phyloP scores from a whole-genome alignment of 768 basidiomycete genomes.

The Lactarius pseudohatsudake region DNA sequence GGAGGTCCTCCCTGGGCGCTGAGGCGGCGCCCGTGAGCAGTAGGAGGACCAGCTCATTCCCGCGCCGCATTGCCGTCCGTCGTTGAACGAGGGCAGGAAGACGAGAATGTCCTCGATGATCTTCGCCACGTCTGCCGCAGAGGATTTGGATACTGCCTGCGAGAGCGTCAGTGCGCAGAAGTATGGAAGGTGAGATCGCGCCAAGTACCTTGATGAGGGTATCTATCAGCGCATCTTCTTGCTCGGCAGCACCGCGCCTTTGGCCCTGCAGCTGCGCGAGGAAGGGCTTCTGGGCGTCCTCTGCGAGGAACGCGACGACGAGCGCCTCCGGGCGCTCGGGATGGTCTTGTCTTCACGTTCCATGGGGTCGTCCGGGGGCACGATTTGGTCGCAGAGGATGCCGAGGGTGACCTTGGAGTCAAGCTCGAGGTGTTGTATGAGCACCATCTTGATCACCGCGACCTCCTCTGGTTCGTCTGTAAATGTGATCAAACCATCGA shows the following conservation, averaged over 20 bases:
- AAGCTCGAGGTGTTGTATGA: slow-evolving; percentile 62
- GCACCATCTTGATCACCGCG: slow-evolving; percentile 56
- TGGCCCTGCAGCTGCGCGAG: slow-evolving; percentile 45
- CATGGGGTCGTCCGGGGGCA: slow-evolving; percentile 47
- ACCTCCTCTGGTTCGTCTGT: slow-evolving; percentile 66
- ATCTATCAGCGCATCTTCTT: slow-evolving; percentile 48
- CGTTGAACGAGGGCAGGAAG: slow-evolving; percentile 45
- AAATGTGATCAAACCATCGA: no score
- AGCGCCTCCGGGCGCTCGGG: slow-evolving; percentile 50
- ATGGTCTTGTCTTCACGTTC: slow-evolving; percentile 62
- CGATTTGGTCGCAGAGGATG: slow-evolving; percentile 68
- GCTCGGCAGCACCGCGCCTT: slow-evolving; percentile 43
- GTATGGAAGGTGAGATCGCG: neutral
- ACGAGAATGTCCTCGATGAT: no score
- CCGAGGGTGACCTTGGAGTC: slow-evolving; percentile 60
- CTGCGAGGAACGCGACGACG: slow-evolving; percentile 58
- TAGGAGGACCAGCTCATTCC: slow-evolving; percentile 42
- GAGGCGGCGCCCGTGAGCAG: slow-evolving; percentile 41
- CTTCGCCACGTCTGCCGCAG: slow-evolving; percentile 41
- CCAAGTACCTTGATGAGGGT: slow-evolving; percentile 49
- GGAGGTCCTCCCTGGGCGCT: slow-evolving; percentile 37
- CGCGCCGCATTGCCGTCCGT: slow-evolving; percentile 37
- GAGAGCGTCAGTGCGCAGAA: neutral
- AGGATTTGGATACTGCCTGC: slow-evolving; percentile 53
- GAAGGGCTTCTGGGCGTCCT: slow-evolving; percentile 49